Conservation (phyloP, 2,329 filamentous ascomycete species). For the Fusarium continuum region DNA sequence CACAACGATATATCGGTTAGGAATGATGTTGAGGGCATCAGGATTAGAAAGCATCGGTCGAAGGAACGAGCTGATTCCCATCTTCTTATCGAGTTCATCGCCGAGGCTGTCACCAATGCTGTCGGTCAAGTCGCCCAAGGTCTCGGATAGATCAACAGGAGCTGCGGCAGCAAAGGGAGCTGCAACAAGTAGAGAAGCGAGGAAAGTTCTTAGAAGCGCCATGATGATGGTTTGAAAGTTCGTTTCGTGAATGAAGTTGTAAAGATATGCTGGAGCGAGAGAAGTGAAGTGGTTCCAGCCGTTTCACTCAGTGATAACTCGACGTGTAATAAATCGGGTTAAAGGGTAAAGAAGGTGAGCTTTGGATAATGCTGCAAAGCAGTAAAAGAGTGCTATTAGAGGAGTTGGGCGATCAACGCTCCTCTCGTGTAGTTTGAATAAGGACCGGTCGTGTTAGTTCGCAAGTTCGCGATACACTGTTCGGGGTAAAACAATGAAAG, state of each 20-base stretch:
- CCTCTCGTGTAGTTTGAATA: constrained; percentile 41
- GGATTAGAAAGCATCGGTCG: constrained; percentile 58
- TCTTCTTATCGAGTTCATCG: constrained; percentile 24
- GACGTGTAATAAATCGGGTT: constrained; percentile 32
- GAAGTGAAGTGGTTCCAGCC: constrained; percentile 45
- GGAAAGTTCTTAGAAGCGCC: constrained; percentile 41
- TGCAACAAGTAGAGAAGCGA: constrained; percentile 39
- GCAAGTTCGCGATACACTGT: constrained; percentile 30
- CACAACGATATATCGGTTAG: constrained; percentile 71
- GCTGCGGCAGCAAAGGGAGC: constrained; percentile 43
- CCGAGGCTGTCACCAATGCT: constrained; percentile 17
- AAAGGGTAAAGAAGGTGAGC: constrained; percentile 23
- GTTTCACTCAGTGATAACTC: constrained; percentile 38
- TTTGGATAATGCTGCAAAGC: constrained; percentile 22
- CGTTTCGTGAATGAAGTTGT: constrained; percentile 20
- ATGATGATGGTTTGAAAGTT: constrained; percentile 37
- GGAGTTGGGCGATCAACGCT: constrained; percentile 47
- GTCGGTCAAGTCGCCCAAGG: constrained; percentile 29
- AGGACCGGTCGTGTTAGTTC: constrained; percentile 24
- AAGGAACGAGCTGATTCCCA: constrained; percentile 46
- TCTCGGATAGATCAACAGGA: constrained; percentile 34
- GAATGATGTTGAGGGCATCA: constrained; percentile 58
- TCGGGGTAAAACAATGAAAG: constrained; percentile 29
- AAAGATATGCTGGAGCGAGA: constrained; percentile 30
- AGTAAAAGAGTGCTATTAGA: constrained; percentile 39